These are phyloP conservation scores for Cenchrus purpureus DNA, from an alignment of 176 grass and related monocot genomes.

Conservation along the genomic window DNA sequence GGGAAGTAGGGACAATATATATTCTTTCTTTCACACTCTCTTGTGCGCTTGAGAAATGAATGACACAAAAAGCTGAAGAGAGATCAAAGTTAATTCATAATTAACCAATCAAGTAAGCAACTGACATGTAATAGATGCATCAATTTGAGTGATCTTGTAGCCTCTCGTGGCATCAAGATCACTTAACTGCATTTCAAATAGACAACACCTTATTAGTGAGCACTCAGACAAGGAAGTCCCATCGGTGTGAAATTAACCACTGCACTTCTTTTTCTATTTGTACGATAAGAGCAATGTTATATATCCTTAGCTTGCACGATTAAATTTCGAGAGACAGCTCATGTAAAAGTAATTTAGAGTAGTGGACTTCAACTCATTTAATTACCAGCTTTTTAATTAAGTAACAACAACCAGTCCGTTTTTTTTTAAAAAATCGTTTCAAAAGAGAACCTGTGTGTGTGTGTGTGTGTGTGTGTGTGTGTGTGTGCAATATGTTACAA, in stretches of 20 bases:
- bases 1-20: background rate
- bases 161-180: conserved; percentile 20
- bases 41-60: background rate
- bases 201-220: background rate
- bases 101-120: background rate
- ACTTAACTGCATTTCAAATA: background rate
- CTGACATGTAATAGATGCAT: background rate
- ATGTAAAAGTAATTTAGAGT: background rate
- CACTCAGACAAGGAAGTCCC: background rate
- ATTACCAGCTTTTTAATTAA: background rate
- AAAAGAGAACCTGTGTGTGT: no score
- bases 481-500: background rate
- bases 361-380: background rate
- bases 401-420: background rate
- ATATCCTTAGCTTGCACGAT: background rate
- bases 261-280: background rate
- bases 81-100: background rate
- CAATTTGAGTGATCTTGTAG: background rate
- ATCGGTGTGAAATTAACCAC: conserved; percentile 13
- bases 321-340: conserved; percentile 34
- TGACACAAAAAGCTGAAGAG: background rate
- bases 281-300: conserved; percentile 5
- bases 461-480: no score
- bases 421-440: no score
- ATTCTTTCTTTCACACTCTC: conserved; percentile 3